phyloP scores from a whole-genome alignment of 192 early-diverging fungal species.

The Backusella australiensis region DNA sequence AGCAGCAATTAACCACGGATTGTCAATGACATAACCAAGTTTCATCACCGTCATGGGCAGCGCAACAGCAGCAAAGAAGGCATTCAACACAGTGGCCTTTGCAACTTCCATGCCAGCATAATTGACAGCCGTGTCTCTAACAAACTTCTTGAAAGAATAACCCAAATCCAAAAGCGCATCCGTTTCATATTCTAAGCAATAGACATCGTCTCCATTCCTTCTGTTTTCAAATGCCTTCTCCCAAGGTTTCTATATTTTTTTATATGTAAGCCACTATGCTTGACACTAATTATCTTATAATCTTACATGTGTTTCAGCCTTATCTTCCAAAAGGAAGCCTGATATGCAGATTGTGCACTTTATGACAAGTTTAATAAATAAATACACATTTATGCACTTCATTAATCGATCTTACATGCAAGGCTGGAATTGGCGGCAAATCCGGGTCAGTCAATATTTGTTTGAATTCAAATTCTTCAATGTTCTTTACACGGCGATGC shows the following conservation, averaged over 20 bases:
- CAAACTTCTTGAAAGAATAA: constrained; percentile 46
- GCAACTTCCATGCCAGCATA: constrained; percentile 49
- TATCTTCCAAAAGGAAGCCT: constrained; percentile 50
- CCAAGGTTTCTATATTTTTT: constrained; percentile 41
- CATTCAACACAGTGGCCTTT: constrained; percentile 48
- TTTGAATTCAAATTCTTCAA: constrained; percentile 50
- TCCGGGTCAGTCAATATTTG: constrained; percentile 47
- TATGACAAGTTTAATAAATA: background rate
- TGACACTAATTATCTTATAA: background rate
- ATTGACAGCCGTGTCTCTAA: constrained; percentile 47
- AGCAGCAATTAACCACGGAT: constrained; percentile 56
- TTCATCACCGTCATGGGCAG: constrained; percentile 51
- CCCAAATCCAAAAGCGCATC: constrained; percentile 44
- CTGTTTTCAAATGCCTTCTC: constrained; percentile 33
- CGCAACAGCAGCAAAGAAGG: constrained; percentile 48
- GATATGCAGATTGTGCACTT: constrained; percentile 55
- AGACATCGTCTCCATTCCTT: constrained; percentile 39
- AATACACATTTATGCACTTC: background rate
- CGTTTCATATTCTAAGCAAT: constrained; percentile 50
- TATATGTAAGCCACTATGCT: background rate
- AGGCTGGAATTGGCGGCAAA: constrained; percentile 51
- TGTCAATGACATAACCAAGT: constrained; percentile 55
- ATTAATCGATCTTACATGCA: constrained; percentile 38
- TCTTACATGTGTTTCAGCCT: constrained; percentile 30
- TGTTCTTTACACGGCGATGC: constrained; percentile 35